phyloP scores from a whole-genome alignment of 495 filamentous ascomycete genomes.

The Neurospora sp. region DNA sequence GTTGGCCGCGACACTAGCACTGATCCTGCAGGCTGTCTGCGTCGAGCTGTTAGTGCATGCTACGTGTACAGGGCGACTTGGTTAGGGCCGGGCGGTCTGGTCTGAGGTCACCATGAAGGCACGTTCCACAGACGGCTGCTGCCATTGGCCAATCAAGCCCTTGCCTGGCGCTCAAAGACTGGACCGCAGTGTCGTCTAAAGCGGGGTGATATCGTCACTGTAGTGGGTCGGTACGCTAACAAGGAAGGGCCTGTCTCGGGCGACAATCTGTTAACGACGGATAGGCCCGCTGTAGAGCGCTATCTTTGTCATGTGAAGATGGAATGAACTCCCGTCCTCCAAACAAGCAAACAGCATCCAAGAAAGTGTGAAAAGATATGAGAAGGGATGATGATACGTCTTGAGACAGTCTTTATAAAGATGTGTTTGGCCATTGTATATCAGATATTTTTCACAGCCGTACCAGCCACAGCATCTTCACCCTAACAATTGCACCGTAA shows the following conservation, averaged over 20 bases:
- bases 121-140: slow-evolving; percentile 13
- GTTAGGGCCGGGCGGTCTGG: background rate
- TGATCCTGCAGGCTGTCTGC: background rate
- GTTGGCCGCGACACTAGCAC: background rate
- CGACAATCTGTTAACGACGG: background rate
- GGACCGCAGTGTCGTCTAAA: background rate
- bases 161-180: background rate
- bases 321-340: too few species aligned
- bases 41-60: background rate
- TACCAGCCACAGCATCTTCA: background rate
- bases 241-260: background rate
- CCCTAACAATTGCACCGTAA: background rate
- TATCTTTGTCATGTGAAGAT: background rate
- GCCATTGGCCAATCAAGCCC: slow-evolving; percentile 21
- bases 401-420: background rate
- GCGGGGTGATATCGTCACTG: background rate
- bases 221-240: background rate
- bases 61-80: background rate
- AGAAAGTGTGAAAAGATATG: too few species aligned
- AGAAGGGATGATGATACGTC: too few species aligned
- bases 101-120: slow-evolving; percentile 10
- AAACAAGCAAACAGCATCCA: too few species aligned
- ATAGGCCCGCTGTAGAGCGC: background rate
- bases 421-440: background rate
- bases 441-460: background rate